These are phyloP conservation scores for Meira miltonrushii DNA, from an alignment of 1,284 basidiomycete species.

Conservation along the genomic window DNA sequence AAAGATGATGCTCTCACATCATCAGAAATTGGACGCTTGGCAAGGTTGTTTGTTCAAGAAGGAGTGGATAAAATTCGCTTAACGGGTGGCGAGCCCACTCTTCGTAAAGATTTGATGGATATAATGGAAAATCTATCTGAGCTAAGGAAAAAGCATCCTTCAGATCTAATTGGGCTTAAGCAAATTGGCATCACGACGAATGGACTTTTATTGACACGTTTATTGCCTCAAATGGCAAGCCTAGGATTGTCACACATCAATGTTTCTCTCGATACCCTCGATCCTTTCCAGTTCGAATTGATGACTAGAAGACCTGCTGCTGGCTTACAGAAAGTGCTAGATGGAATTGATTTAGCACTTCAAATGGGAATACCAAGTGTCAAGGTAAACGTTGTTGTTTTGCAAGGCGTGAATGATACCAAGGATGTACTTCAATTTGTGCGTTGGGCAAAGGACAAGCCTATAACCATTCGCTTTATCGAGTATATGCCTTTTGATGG, in stretches of 20 bases:
- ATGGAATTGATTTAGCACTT: conserved; percentile 54
- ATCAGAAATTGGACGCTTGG: conserved; percentile 66
- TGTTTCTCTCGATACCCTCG: conserved; percentile 68
- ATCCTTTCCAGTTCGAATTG: conserved; percentile 78
- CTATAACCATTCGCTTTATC: conserved; percentile 74
- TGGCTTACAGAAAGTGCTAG: conserved; percentile 57
- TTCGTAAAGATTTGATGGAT: conserved; percentile 69
- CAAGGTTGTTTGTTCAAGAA: conserved; percentile 68
- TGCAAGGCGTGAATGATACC: conserved; percentile 71
- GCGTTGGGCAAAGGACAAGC: conserved; percentile 63
- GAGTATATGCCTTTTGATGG: conserved; percentile 85
- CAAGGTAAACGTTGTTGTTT: conserved; percentile 75
- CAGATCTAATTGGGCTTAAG: conserved; percentile 58
- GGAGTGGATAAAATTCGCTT: conserved; percentile 80
- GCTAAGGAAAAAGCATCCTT: background rate
- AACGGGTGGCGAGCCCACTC: conserved; percentile 81
- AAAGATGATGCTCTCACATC: conserved; percentile 66
- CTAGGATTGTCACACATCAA: conserved; percentile 78
- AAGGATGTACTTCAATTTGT: conserved; percentile 70
- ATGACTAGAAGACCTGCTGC: conserved; percentile 62
- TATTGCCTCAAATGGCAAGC: conserved; percentile 63
- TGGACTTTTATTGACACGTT: conserved; percentile 69
- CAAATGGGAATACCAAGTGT: conserved; percentile 48
- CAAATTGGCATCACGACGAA: conserved; percentile 83
- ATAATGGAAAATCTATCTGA: conserved; percentile 62